These are phyloP conservation scores for Verticillium dahliae DNA, from an alignment of 2,329 filamentous ascomycete species.

Conservation along the genomic window DNA sequence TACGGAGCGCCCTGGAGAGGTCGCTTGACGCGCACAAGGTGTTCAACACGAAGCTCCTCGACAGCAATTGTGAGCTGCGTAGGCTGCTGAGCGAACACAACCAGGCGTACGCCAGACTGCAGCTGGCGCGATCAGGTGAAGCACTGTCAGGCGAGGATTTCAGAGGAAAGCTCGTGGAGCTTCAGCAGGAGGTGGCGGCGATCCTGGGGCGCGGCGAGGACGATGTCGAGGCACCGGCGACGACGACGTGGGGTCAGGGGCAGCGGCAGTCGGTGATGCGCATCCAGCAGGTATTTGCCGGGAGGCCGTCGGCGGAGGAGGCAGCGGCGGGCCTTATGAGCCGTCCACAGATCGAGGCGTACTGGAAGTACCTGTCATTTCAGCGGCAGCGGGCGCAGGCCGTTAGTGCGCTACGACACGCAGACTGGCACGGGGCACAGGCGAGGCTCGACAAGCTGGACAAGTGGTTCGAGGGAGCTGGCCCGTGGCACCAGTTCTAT, in stretches of 20 bases:
- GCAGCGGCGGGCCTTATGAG: background rate
- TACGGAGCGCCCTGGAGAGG: background rate
- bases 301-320: background rate
- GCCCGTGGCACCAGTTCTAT: background rate
- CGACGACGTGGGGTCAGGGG: background rate
- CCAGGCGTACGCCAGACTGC: background rate
- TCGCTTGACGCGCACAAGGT: background rate
- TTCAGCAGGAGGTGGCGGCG: background rate
- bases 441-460: background rate
- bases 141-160: background rate
- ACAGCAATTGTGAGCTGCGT: background rate
- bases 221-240: background rate
- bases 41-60: background rate
- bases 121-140: background rate
- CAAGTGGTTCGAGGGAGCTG: background rate
- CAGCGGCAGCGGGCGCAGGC: background rate
- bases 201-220: background rate
- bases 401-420: background rate
- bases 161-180: background rate
- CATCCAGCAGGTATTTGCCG: background rate
- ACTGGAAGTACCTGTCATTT: background rate
- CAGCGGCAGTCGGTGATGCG: background rate
- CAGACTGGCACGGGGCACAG: background rate
- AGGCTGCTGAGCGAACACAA: background rate
- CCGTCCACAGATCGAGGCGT: background rate